phyloP scores from a whole-genome alignment of 371 early-diverging fungal genomes.

The Globomyces sp. region DNA sequence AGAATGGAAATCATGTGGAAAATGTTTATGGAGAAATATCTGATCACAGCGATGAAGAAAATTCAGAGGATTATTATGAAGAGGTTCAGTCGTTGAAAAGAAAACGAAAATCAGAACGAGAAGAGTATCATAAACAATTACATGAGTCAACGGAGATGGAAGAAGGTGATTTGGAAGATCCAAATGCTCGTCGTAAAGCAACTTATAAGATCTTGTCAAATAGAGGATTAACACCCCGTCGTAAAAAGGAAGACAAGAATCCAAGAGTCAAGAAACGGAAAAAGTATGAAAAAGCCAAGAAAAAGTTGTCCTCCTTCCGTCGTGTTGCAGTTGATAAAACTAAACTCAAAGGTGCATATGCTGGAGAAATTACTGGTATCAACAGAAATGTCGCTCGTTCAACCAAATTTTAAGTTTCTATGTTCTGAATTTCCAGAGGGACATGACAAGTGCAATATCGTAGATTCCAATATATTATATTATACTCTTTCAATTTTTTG shows the following conservation, averaged over 20 bases:
- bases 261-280: conserved; percentile 90
- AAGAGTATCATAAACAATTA: conserved; percentile 18
- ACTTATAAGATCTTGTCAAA: conserved; percentile 92
- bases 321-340: conserved; percentile 54
- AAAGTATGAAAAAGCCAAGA: conserved; percentile 86
- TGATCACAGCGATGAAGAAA: conserved; percentile 23
- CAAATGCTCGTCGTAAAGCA: conserved; percentile 68
- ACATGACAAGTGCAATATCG: too few species aligned
- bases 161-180: conserved; percentile 21
- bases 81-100: conserved; percentile 27
- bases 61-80: conserved; percentile 21
- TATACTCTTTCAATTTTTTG: too few species aligned
- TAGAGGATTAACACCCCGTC: conserved; percentile 90
- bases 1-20: neutral
- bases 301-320: conserved; percentile 80
- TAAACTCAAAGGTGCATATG: conserved; percentile 68
- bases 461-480: too few species aligned
- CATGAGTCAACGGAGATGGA: conserved; percentile 13
- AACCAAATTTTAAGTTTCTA: conserved; percentile 55
- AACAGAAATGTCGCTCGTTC: conserved; percentile 78
- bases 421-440: too few species aligned
- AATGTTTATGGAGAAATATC: conserved; percentile 17
- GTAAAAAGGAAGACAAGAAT: conserved; percentile 93
- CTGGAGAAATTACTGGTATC: conserved; percentile 94
- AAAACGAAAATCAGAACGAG: conserved; percentile 22